Conservation (phyloP, 176 grass and related monocot species). For the Aegilops bicornis region DNA sequence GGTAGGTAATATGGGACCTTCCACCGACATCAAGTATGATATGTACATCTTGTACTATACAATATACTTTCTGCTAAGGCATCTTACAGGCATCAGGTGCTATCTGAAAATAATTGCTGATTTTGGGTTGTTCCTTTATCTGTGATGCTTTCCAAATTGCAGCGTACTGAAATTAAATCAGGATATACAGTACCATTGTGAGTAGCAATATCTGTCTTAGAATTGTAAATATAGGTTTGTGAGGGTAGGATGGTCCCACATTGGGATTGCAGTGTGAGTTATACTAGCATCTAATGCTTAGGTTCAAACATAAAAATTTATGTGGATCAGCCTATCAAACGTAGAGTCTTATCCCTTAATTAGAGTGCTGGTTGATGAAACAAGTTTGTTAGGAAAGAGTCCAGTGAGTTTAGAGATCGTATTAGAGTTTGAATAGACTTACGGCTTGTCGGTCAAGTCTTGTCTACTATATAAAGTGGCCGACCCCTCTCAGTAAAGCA, state of each 20-base stretch:
- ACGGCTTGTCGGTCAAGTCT: not conserved
- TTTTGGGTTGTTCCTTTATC: slow-evolving; percentile 11
- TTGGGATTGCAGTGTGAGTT: not conserved
- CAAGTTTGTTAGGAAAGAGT: not conserved
- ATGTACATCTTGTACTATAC: slow-evolving; percentile 15
- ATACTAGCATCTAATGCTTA: not conserved
- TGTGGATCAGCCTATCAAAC: not conserved
- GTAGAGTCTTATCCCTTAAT: not conserved
- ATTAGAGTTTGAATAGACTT: not conserved
- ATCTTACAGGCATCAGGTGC: slow-evolving; percentile 10
- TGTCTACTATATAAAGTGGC: not conserved
- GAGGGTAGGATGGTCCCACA: not conserved
- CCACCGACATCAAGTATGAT: slow-evolving; percentile 8
- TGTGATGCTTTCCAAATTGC: not conserved
- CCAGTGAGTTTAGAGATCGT: not conserved
- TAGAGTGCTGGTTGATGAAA: not conserved
- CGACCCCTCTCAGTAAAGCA: too few relatives aligned
- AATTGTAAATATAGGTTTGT: not conserved
- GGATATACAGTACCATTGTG: not conserved
- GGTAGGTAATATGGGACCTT: slow-evolving; percentile 45
- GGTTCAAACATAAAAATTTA: not conserved
- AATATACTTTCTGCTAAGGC: slow-evolving; percentile 4
- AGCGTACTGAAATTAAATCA: slow-evolving; percentile 18
- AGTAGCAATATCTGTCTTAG: not conserved
- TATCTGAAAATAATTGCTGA: slow-evolving; percentile 5